These are phyloP conservation scores for Sporothrix pseudoabietina DNA, from an alignment of 2,329 filamentous ascomycete species.

Conservation along the genomic window DNA sequence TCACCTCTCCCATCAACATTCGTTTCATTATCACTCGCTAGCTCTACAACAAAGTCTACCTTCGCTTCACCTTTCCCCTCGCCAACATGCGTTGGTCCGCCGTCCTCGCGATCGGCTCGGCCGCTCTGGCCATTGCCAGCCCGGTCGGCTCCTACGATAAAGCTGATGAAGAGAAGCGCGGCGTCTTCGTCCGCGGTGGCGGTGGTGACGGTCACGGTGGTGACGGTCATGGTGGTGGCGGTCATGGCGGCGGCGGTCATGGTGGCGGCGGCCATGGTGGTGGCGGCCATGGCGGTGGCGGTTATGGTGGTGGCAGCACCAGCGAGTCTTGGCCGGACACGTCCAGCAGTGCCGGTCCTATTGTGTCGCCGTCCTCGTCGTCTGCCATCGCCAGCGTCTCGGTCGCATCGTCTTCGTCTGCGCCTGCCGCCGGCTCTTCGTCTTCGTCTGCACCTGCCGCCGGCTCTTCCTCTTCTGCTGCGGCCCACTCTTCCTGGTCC, in stretches of 20 bases:
- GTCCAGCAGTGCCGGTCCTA: neutral
- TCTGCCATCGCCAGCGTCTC: neutral
- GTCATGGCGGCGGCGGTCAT: neutral
- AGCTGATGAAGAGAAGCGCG: constrained; percentile 9
- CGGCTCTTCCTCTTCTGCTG: neutral
- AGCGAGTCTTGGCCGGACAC: neutral
- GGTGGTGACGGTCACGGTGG: neutral
- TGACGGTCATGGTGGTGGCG: neutral
- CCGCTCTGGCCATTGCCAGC: constrained; percentile 27
- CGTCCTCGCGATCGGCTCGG: constrained; percentile 30
- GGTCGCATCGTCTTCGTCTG: neutral
- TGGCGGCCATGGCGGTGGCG: neutral
- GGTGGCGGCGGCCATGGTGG: neutral
- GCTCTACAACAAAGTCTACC: neutral
- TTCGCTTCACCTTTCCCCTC: neutral
- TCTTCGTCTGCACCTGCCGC: neutral
- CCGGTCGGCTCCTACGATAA: constrained; percentile 9
- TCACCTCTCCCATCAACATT: neutral
- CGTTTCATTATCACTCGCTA: neutral
- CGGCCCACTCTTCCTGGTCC: neutral
- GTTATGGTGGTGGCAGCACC: neutral
- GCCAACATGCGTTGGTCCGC: constrained; percentile 31
- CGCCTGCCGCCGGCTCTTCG: neutral
- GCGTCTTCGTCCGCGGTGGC: neutral
- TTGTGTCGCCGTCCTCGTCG: neutral